Base-by-base conservation (phyloP, 352 stramenopile species). In the Peronospora belbahrii region DNA sequence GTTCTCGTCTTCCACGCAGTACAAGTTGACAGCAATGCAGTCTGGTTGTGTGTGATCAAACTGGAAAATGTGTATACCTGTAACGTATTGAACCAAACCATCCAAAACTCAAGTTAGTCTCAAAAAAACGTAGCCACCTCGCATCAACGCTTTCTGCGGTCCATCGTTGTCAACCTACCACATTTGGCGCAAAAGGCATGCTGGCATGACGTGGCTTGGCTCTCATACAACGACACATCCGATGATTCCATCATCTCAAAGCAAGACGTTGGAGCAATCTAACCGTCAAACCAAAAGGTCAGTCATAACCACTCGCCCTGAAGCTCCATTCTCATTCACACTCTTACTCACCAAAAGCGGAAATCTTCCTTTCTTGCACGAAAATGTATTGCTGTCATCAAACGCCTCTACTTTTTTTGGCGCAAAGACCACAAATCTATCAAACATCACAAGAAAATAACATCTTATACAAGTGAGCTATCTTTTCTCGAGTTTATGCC, bases 1-100 rank as follows among this genome's bases (percentile, higher is more conserved):
- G 58, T 83, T 87, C 44, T 88, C 72, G 40, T 83, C 70, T 31
- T 91, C 79, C 14, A 91, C 63, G 46, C 76, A 87, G 53, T 88
- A 87, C 34, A 91, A 54, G 35, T 91, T 91, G 14, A 91, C 74
- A 20, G 74, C 79, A 23, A 91, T 63, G 15, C 62, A 67, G 35
- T 88, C 76, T 19, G 77, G 67, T 25, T 85, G 65, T 5, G 63
- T 74, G 50, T 78, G 70, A 37, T 91, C 79, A 36, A 88, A 88
- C 42, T 91, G 79, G 52, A 91, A 91, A 45, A 91, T 85, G 51
- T 91, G 79, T 53, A 91, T 79, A 36, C 75, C 72, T 84, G 42
- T 27, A 32, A 10, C 25, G 1, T 36, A 18, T 36, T 13, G 42
- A 38, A 22, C 1, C 41, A 20, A 32, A 42, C 2, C 6, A 48